Evolutionary conservation across 192 early-diverging fungal species (phyloP).

Genomic region (Coemansia sp.): DNA sequence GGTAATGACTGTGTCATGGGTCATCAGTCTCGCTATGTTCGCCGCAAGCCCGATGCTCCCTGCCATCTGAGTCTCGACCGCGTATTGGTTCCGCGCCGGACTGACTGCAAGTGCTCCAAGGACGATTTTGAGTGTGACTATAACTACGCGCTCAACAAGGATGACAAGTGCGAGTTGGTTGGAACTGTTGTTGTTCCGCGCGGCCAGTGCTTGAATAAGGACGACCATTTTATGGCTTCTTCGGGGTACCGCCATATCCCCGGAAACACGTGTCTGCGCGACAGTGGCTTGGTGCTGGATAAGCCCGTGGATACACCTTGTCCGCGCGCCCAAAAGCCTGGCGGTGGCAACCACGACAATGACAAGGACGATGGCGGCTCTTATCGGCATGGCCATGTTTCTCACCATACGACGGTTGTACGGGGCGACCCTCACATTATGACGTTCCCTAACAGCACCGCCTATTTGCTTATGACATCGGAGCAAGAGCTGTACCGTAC

Average conservation of each 20-base stretch:
- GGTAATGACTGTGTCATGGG: constrained; percentile 82
- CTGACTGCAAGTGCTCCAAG: constrained; percentile 72
- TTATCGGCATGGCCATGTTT: constrained; percentile 14
- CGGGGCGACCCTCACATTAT: constrained; percentile 59
- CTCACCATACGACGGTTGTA: constrained; percentile 41
- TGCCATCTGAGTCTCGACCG: constrained; percentile 75
- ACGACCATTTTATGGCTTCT: constrained; percentile 68
- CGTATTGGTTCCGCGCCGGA: constrained; percentile 58
- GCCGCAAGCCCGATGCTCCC: constrained; percentile 72
- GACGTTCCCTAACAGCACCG: constrained; percentile 68
- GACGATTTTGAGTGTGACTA: constrained; percentile 95
- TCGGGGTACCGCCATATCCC: constrained; percentile 84
- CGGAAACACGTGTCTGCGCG: constrained; percentile 72
- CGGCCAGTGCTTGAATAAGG: constrained; percentile 63
- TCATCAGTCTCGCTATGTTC: constrained; percentile 65
- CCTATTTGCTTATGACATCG: constrained; percentile 61
- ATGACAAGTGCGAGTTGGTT: constrained; percentile 62
- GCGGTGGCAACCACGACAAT: constrained; percentile 22
- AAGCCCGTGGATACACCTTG: constrained; percentile 60
- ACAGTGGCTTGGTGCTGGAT: constrained; percentile 54
- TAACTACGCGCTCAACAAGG: constrained; percentile 63
- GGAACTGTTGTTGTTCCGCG: constrained; percentile 61
- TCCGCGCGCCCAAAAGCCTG: constrained; percentile 41
- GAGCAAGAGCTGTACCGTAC: constrained; percentile 68
- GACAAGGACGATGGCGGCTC: constrained; percentile 10